Percentiles rank a stretch among this genome's conserved stretches.
phyloP scores from a whole-genome alignment of 352 stramenopile species.

The Peronosclerospora sorghi region DNA sequence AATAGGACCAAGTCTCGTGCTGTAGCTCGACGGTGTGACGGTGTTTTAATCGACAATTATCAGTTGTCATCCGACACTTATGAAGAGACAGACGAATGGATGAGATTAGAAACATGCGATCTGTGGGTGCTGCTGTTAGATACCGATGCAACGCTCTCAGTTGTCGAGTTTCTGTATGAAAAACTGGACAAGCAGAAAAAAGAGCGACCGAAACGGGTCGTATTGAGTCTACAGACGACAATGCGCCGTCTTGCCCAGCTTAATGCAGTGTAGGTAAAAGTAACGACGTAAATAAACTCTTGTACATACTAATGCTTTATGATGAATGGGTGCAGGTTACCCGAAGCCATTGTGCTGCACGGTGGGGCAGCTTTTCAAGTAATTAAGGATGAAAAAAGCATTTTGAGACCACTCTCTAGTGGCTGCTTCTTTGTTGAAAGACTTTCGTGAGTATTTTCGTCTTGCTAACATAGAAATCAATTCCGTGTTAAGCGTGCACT shows the following conservation, averaged over 20 bases:
- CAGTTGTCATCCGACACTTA: conserved; percentile 19
- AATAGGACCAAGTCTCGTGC: not conserved
- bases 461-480: not conserved
- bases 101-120: conserved; percentile 33
- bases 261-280: conserved; percentile 30
- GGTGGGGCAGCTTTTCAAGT: conserved; percentile 69
- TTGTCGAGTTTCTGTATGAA: conserved; percentile 37
- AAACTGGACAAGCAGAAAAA: conserved; percentile 21
- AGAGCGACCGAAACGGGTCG: conserved; percentile 31
- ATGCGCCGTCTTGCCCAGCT: conserved; percentile 47
- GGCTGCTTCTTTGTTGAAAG: conserved; percentile 74
- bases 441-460: conserved; percentile 37
- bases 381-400: conserved; percentile 28
- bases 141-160: conserved; percentile 22
- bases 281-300: not conserved
- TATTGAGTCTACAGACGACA: conserved; percentile 54
- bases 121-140: conserved; percentile 59
- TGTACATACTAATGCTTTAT: not conserved
- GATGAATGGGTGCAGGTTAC: conserved; percentile 28
- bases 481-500: not conserved
- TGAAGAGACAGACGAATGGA: conserved; percentile 28
- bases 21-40: conserved; percentile 36
- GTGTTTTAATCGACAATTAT: conserved; percentile 25
- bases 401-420: conserved; percentile 45
- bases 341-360: conserved; percentile 51